A percentile compares a stretch with the other conserved stretches of the same genome.
phyloP scores from a whole-genome alignment of 768 basidiomycete genomes.

The Auricularia auricula-judae region DNA sequence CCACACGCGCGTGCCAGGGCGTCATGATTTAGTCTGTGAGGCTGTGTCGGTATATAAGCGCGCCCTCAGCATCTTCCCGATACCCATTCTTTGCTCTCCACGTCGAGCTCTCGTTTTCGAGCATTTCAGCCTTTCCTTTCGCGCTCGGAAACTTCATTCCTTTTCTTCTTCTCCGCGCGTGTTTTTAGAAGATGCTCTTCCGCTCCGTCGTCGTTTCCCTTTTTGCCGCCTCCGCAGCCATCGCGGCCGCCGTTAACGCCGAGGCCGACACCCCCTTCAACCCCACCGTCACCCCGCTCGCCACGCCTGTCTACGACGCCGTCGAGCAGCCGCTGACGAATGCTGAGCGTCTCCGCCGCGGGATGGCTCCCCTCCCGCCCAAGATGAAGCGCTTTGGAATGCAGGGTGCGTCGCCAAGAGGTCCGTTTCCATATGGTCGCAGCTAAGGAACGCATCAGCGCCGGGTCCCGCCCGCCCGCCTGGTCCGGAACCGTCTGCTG shows the following conservation, averaged over 20 bases:
- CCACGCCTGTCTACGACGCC: background rate
- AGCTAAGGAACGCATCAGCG: background rate
- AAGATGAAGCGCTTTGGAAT: constrained; percentile 1
- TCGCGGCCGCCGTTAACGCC: background rate
- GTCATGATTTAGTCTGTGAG: background rate
- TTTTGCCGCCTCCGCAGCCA: background rate
- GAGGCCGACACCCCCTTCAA: background rate
- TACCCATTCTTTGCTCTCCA: background rate
- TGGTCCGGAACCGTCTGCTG: background rate
- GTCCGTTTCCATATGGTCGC: background rate
- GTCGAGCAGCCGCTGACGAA: background rate
- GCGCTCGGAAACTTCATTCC: background rate
- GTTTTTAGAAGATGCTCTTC: constrained; percentile 1
- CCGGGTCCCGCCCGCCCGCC: background rate
- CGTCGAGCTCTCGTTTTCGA: background rate
- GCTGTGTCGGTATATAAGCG: background rate
- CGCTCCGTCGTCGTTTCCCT: background rate
- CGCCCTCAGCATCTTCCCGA: background rate
- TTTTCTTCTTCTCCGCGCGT: background rate
- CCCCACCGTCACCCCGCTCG: background rate
- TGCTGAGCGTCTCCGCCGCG: background rate
- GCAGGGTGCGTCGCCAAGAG: background rate
- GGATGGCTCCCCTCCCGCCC: background rate
- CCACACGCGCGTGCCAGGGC: background rate
- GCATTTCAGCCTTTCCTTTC: background rate